Evolutionary conservation across 192 early-diverging fungal genomes (phyloP), one percentile per base, ranked within the genome.

Genomic region (Entrophospora sp.): DNA sequence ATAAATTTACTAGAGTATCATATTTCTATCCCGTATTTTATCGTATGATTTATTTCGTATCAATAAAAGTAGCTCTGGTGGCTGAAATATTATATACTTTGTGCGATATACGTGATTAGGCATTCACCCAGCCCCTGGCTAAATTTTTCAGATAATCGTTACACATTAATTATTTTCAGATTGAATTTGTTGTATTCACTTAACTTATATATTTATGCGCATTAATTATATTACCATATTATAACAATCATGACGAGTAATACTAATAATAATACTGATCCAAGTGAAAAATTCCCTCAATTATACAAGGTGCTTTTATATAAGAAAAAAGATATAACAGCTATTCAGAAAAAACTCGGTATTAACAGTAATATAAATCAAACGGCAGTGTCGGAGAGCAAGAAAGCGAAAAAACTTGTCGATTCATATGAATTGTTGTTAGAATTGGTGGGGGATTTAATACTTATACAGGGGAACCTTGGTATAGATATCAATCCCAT

Each of bases 191-290:
- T 25, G 10, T 5, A 52, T 52, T 52, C 49, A 3, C 49, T 52
- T 5, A 52, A 52, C 22, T 52, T 52, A 5, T 52, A 52, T 5
- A 52, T 52, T 49, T 52, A 52, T 5, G 3, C 49, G 49, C n/a
- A n/a, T n/a, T n/a, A n/a, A n/a, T n/a, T n/a, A n/a, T n/a, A n/a
- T n/a, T n/a, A n/a, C n/a, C n/a, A n/a, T n/a, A n/a, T n/a, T n/a
- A n/a, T n/a, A n/a, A n/a, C n/a, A n/a, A n/a, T n/a, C n/a, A n/a
- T n/a, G n/a, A n/a, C n/a, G n/a, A n/a, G n/a, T n/a, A n/a, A n/a
- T n/a, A n/a, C n/a, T n/a, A n/a, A n/a, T n/a, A 52, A 52, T 52
- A 52, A 49, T 20, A 20, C 48, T 49, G 24, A 49, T 49, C 48
- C 14, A 52, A 52, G 49, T 27, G 6, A 52, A 52, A 52, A n/a